phyloP scores from a whole-genome alignment of 2,329 filamentous ascomycete genomes.

The Aspergillus sp. region DNA sequence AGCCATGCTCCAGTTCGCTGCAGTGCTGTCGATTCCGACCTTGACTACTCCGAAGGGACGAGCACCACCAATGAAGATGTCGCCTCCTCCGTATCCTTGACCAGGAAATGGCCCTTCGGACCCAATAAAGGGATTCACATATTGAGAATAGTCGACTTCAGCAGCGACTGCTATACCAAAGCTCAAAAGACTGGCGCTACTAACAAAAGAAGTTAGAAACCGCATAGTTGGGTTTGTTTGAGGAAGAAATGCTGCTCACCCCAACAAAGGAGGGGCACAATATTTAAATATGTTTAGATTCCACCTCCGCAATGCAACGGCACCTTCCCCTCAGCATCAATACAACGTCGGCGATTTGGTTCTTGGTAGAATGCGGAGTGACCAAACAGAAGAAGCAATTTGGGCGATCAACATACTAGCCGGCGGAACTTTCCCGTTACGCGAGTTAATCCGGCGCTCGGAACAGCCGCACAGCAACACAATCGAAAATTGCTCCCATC shows the following conservation, averaged over 20 bases:
- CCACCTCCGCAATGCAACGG: background rate
- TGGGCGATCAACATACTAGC: background rate
- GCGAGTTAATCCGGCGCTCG: constrained; percentile 5
- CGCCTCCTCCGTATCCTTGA: constrained; percentile 40
- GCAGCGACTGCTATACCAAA: background rate
- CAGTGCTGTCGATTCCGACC: constrained; percentile 42
- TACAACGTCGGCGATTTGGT: background rate
- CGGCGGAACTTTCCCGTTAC: constrained; percentile 20
- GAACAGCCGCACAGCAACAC: constrained; percentile 24
- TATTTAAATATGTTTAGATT: background rate
- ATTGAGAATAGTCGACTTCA: constrained; percentile 31
- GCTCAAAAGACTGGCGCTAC: background rate
- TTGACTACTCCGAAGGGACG: constrained; percentile 47
- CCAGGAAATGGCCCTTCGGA: constrained; percentile 47
- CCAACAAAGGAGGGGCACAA: background rate
- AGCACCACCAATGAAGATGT: constrained; percentile 47
- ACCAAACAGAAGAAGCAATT: constrained; percentile 1
- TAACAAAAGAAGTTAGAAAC: background rate
- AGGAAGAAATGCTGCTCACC: background rate
- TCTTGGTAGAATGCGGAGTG: constrained; percentile 2
- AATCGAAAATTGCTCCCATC: constrained; percentile 26
- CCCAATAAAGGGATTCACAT: constrained; percentile 50
- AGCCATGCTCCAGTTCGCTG: constrained; percentile 36
- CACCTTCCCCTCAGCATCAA: constrained; percentile 5
- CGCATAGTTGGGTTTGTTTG: background rate